phyloP scores from a whole-genome alignment of 352 stramenopile genomes.

The Pythium folliculosum region DNA sequence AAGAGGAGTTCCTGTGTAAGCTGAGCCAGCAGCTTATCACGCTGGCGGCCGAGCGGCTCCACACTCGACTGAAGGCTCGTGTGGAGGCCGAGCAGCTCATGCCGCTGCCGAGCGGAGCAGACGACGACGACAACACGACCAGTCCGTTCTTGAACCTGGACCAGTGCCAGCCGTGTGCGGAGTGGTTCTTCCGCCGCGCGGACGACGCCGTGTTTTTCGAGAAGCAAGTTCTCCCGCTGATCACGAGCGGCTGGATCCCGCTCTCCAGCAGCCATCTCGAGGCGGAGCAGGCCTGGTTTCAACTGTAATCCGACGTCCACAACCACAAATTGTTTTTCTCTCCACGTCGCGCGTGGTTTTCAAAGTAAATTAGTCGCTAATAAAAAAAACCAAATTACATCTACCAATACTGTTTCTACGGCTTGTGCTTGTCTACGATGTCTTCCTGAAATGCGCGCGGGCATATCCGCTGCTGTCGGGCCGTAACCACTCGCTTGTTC shows the following conservation, averaged over 20 bases:
- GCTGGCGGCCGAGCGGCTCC: conserved; percentile 40
- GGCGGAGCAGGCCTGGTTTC: conserved; percentile 32
- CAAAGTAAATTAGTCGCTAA: conserved; percentile 19
- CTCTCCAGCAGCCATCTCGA: conserved; percentile 31
- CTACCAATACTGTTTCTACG: conserved; percentile 16
- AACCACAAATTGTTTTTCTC: background rate
- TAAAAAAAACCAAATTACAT: conserved; percentile 20
- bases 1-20: conserved; percentile 35
- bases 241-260: conserved; percentile 40
- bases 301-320: conserved; percentile 19
- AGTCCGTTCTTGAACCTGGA: conserved; percentile 38
- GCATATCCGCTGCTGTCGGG: background rate
- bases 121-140: conserved; percentile 8
- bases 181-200: conserved; percentile 25
- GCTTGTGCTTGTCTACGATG: conserved; percentile 8
- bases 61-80: conserved; percentile 36
- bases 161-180: conserved; percentile 41
- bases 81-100: conserved; percentile 26
- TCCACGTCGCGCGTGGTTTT: background rate
- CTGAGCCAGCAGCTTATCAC: conserved; percentile 35
- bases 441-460: conserved; percentile 4
- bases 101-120: conserved; percentile 7
- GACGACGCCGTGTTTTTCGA: conserved; percentile 32
- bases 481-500: conserved; percentile 17
- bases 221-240: conserved; percentile 36